Evolutionary conservation across 2,329 filamentous ascomycete genomes (phyloP), one percentile per base, ranked within the genome.

Genomic region (Xylaria sp.): DNA sequence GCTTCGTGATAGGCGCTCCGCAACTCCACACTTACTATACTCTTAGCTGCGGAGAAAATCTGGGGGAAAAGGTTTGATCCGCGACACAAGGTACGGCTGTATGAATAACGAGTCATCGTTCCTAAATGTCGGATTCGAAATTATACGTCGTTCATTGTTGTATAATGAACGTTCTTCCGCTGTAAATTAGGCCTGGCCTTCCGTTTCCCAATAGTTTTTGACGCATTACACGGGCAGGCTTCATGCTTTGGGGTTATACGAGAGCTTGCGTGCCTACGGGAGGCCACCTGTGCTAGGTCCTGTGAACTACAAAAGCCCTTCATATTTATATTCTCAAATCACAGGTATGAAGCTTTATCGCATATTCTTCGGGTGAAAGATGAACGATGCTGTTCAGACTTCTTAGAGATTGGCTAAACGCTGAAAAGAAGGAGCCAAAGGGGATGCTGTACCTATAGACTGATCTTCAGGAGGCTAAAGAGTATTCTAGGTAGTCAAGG

Each of bases 51-150:
- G 66, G 66, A 61, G 61, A 68, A 32, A 60, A 68, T 44, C 61
- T 65, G 61, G 66, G 66, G 66, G 66, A 23, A 60, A 65, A 68
- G 60, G 39, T 65, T 50, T 68, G 28, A 60, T 61, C 66, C 66
- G 61, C 4, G 32, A 55, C 56, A 1, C n/a, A 10, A 4, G 7
- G 10, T 48, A 23, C 46, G 46, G 5, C 13, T 44, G 23, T 46
- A 46, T 46, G 18, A 46, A 2, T n/a, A 46, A 48, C 32, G 7
- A 39, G 7, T 5, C 10, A 7, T 56, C 9, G 12, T 37, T 56
- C 13, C 10, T 10, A 37, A 9, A 12, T 37, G n/a, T 8, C 15
- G 18, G 18, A 37, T 23, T 37, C 6, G 18, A 12, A 55, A 8
- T 9, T 20, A 37, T 20, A 10, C 20, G 2, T 55, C 32, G 10